phyloP scores from a whole-genome alignment of 345 rosid species.

The Eucalyptus coolabah region DNA sequence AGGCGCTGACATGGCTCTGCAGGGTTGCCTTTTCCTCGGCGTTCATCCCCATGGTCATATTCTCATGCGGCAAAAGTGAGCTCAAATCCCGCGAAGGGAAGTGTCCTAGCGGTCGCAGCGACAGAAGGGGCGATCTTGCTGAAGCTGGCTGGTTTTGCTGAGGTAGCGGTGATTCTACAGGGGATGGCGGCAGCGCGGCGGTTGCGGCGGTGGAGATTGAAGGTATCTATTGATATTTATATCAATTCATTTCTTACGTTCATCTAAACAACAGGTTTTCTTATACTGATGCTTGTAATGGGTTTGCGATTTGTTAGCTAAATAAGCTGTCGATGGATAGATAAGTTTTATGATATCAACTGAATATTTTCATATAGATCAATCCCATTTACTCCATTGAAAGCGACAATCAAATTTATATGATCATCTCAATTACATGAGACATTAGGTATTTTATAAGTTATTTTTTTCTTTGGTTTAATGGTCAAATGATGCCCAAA shows the following conservation, averaged over 20 bases:
- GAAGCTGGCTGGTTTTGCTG: neutral
- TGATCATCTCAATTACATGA: neutral
- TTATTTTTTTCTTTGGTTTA: neutral
- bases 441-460: neutral
- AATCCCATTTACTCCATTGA: neutral
- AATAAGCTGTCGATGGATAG: neutral
- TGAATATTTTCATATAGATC: neutral
- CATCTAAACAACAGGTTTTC: neutral
- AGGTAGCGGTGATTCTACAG: neutral
- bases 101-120: no score
- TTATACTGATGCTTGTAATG: no score
- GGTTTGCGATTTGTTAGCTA: neutral
- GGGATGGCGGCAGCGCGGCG: neutral
- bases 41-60: neutral
- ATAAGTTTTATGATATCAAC: neutral
- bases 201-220: neutral
- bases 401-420: neutral
- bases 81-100: no score
- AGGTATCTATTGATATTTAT: neutral
- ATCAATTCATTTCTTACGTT: neutral
- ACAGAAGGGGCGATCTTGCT: neutral
- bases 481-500: neutral
- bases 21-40: neutral
- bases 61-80: no score
- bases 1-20: neutral